Evolutionary conservation across 2,329 filamentous ascomycete species (phyloP), one percentile per base, ranked within the genome.

Genomic region (Ophiocordyceps camponoti-saundersi): DNA sequence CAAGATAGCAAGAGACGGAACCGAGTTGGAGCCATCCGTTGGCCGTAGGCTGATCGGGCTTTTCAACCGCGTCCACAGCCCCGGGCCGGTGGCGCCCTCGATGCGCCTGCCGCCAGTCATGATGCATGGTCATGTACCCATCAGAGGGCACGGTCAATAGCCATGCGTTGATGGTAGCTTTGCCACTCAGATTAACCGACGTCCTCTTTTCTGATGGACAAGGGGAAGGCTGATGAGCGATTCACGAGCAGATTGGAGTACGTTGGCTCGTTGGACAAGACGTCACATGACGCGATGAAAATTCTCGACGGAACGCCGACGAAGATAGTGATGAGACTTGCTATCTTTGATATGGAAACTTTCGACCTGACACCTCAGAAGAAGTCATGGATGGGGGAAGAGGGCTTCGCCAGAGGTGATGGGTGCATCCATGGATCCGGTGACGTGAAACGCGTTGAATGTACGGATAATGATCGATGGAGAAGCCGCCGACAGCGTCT

Each of bases 1-100:
- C 51, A 96, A 96, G 64, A 95, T 96, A 58, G 90, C 90, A 22
- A 75, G 90, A 56, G 90, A 96, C 56, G 90, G 90, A 2, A 96
- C 90, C 0, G 90, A 96, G 61, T 69, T 96, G 46, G 90, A 96
- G 62, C 85, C 89, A 26, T 76, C 71, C 29, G 76, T 94, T 42
- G 90, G 89, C 6, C 77, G 79, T 55, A 78, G 78, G 55, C 67
- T 96, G 47, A 71, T 93, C 51, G 79, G 80, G 42, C 73, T 95
- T 56, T 95, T 96, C 62, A 82, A 85, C 55, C 67, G 72, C 16
- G 60, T 62, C 1, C 70, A 71, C 48, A 70, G 61, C 40, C 63
- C 69, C 7, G 56, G 53, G 2, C 52, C 58, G 2, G 49, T 56
- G 26, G 54, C 59, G 16, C 55, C 60, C 48, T 56, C 56, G 6